Evolutionary conservation across 805 yeast genomes (phyloP).

Genomic region (Kodamaea sagamina): DNA sequence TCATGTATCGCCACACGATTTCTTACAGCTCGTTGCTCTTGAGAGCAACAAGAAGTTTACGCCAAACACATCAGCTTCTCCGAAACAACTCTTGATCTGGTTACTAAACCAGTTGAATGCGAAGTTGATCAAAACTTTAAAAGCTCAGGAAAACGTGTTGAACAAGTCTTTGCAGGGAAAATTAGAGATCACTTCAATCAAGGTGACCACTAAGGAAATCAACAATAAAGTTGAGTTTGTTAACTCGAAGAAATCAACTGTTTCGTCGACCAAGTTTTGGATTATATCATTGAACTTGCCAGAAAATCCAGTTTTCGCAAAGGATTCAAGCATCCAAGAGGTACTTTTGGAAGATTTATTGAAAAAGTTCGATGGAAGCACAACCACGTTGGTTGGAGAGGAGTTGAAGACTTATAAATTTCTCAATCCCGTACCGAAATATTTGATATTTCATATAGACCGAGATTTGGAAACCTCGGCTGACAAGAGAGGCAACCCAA

Average conservation of each 20-base stretch:
- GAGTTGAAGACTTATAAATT: slow-evolving; percentile 42
- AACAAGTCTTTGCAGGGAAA: slow-evolving; percentile 55
- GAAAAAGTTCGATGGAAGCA: slow-evolving; percentile 36
- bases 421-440: slow-evolving; percentile 48
- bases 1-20: slow-evolving; percentile 69
- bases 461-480: slow-evolving; percentile 34
- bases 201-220: slow-evolving; percentile 17
- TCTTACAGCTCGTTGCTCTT: slow-evolving; percentile 46
- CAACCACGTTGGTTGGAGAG: slow-evolving; percentile 31
- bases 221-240: slow-evolving; percentile 27
- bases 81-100: slow-evolving; percentile 63
- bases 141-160: slow-evolving; percentile 19
- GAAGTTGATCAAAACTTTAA: slow-evolving; percentile 18
- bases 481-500: slow-evolving; percentile 36
- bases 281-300: slow-evolving; percentile 63
- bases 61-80: slow-evolving; percentile 32
- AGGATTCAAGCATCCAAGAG: slow-evolving; percentile 52
- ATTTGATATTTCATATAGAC: slow-evolving; percentile 57
- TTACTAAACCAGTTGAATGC: slow-evolving; percentile 49
- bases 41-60: slow-evolving; percentile 8
- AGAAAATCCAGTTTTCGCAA: slow-evolving; percentile 49
- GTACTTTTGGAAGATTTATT: slow-evolving; percentile 48
- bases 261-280: slow-evolving; percentile 42
- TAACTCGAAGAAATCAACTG: slow-evolving; percentile 9
- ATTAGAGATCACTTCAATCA: slow-evolving; percentile 31